A percentile compares a stretch with the other conserved stretches of the same genome.
Conservation (phyloP, 106 monocot species). For the Vanilla planifolia region DNA sequence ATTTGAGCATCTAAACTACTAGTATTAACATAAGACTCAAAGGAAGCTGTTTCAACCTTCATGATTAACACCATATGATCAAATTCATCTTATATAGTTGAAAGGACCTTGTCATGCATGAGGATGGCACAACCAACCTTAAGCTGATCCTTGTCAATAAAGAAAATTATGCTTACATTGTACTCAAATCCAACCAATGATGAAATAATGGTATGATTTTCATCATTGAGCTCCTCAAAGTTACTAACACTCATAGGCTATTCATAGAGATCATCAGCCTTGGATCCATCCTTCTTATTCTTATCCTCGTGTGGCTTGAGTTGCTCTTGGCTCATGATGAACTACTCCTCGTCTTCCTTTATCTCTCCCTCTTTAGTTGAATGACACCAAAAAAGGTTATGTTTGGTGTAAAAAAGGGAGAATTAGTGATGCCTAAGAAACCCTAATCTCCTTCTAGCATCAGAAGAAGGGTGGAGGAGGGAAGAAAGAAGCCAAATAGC, state of each 20-base stretch:
- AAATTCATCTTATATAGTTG: conserved; percentile 78
- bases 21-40: conserved; percentile 91
- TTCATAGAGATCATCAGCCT: conserved; percentile 89
- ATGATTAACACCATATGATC: conserved; percentile 93
- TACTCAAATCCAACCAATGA: conserved; percentile 95
- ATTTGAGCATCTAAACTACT: conserved; percentile 88
- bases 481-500: too few species aligned
- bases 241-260: conserved; percentile 96
- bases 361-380: too few species aligned
- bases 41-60: conserved; percentile 94
- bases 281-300: conserved; percentile 92
- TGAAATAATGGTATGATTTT: conserved; percentile 93
- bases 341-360: conserved; percentile 99
- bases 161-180: conserved; percentile 83
- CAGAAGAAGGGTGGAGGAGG: too few species aligned
- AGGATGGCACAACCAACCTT: conserved; percentile 94
- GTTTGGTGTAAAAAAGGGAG: too few species aligned
- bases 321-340: conserved; percentile 82
- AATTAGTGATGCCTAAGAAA: too few species aligned
- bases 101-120: conserved; percentile 86
- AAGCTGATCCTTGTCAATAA: conserved; percentile 96
- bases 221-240: conserved; percentile 95
- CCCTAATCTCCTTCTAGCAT: too few species aligned
- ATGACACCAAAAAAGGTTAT: too few species aligned
- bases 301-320: conserved; percentile 89